These are phyloP conservation scores for Melaleuca alternifolia DNA, from an alignment of 345 rosid genomes.

Conservation along the genomic window DNA sequence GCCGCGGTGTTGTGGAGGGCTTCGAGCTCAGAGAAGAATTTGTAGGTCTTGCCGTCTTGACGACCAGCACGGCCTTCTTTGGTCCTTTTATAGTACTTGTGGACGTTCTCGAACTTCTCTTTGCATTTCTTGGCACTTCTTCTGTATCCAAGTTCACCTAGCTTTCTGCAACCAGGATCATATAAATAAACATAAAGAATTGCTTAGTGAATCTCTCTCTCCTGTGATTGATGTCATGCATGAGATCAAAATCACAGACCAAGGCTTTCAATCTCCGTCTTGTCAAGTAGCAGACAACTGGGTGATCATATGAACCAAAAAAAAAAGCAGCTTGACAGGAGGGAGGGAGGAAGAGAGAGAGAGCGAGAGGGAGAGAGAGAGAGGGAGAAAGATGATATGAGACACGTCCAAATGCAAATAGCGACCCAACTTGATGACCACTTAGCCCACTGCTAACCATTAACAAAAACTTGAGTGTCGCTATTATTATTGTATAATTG, in stretches of 20 bases:
- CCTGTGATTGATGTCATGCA: background rate
- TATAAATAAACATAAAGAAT: background rate
- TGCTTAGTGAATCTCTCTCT: background rate
- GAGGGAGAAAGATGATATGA: background rate
- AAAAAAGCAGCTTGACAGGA: background rate
- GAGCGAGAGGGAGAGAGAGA: background rate
- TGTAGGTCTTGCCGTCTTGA: slow-evolving; percentile 77
- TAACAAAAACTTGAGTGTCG: background rate
- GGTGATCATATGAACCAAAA: background rate
- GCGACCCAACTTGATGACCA: background rate
- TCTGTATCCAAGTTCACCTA: slow-evolving; percentile 64
- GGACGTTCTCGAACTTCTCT: slow-evolving; percentile 93
- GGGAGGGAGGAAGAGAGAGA: background rate
- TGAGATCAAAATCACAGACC: background rate
- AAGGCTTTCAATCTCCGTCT: background rate
- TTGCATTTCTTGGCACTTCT: slow-evolving; percentile 86
- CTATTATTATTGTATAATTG: background rate
- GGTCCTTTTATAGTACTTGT: slow-evolving; percentile 85
- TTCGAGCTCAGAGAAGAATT: slow-evolving; percentile 75
- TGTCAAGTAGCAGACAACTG: background rate
- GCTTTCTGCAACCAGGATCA: slow-evolving; percentile 40
- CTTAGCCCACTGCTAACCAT: background rate
- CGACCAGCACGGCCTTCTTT: slow-evolving; percentile 81
- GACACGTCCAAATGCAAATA: background rate
- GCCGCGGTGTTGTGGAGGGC: slow-evolving; percentile 39